Percentiles rank a stretch among this genome's conserved stretches.
Evolutionary conservation across 176 grass and related monocot species (phyloP).

Genomic region (Aegilops sharonensis): DNA sequence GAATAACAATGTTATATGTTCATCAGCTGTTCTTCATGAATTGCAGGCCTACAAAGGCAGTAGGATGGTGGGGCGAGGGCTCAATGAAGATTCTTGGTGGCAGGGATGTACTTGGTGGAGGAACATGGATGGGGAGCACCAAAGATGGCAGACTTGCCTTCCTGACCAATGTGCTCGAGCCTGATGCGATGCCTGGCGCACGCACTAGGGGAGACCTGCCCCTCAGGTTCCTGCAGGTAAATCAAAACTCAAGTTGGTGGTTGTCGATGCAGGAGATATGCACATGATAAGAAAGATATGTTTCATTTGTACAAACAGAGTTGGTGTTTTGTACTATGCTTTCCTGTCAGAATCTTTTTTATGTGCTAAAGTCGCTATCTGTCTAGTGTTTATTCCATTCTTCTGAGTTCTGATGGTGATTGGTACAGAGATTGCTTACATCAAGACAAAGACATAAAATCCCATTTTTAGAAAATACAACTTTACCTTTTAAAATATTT

Average conservation of each 20-base stretch:
- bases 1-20: neutral
- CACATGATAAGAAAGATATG: slow-evolving; percentile 1
- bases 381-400: neutral
- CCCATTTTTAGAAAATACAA: neutral
- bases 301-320: slow-evolving; percentile 6
- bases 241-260: slow-evolving; percentile 1
- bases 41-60: slow-evolving; percentile 70
- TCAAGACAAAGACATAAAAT: slow-evolving; percentile 3
- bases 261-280: neutral
- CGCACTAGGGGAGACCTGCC: slow-evolving; percentile 72
- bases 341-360: neutral
- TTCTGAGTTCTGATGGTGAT: slow-evolving; percentile 24
- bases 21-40: neutral
- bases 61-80: slow-evolving; percentile 88
- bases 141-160: slow-evolving; percentile 84
- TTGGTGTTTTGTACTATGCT: neutral
- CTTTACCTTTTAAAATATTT: neutral
- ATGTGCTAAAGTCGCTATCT: neutral
- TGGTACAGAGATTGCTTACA: neutral
- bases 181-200: slow-evolving; percentile 45
- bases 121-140: slow-evolving; percentile 92
- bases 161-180: slow-evolving; percentile 87
- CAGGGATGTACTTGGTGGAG: slow-evolving; percentile 67
- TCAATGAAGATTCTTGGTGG: slow-evolving; percentile 75
- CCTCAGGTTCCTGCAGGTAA: slow-evolving; percentile 83